These are phyloP conservation scores for Fusarium falciforme DNA, from an alignment of 2,329 filamentous ascomycete species.

Conservation along the genomic window DNA sequence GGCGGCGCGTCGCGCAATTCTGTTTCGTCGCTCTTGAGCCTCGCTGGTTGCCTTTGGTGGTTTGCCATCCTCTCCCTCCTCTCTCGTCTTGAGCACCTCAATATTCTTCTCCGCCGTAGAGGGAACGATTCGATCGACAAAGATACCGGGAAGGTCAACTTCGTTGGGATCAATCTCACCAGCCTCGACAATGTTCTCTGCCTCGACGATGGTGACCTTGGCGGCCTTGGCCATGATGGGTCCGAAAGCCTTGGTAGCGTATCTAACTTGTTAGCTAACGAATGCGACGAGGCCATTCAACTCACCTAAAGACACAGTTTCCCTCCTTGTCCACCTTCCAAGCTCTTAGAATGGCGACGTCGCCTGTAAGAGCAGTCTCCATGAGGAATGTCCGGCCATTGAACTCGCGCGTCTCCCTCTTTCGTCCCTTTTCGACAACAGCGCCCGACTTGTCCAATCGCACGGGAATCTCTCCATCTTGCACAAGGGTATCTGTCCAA, in stretches of 20 bases:
- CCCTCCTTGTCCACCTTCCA: conserved; percentile 81
- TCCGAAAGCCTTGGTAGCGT: conserved; percentile 81
- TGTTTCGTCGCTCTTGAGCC: conserved; percentile 68
- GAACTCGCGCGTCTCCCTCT: conserved; percentile 79
- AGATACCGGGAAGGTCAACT: conserved; percentile 85
- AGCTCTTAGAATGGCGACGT: conserved; percentile 81
- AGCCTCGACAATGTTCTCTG: conserved; percentile 82
- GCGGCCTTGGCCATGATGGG: conserved; percentile 86
- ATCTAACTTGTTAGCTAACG: conserved; percentile 50
- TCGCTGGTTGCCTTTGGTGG: conserved; percentile 56
- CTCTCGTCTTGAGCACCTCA: conserved; percentile 73
- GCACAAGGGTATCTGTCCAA: conserved; percentile 68
- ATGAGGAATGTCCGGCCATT: conserved; percentile 79
- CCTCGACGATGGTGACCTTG: conserved; percentile 82
- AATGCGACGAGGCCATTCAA: neutral
- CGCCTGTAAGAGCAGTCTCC: conserved; percentile 80
- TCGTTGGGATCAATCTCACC: conserved; percentile 79
- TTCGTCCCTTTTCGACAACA: conserved; percentile 71
- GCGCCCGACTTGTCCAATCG: conserved; percentile 69
- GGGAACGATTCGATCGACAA: conserved; percentile 83
- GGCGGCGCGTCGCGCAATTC: conserved; percentile 81
- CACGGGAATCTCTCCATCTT: conserved; percentile 75
- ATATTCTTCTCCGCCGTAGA: conserved; percentile 78
- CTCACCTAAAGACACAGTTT: conserved; percentile 80
- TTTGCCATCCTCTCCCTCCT: conserved; percentile 50